Conservation (phyloP, 108 stramenopile species). For the Cylindrotheca fusiformis region DNA sequence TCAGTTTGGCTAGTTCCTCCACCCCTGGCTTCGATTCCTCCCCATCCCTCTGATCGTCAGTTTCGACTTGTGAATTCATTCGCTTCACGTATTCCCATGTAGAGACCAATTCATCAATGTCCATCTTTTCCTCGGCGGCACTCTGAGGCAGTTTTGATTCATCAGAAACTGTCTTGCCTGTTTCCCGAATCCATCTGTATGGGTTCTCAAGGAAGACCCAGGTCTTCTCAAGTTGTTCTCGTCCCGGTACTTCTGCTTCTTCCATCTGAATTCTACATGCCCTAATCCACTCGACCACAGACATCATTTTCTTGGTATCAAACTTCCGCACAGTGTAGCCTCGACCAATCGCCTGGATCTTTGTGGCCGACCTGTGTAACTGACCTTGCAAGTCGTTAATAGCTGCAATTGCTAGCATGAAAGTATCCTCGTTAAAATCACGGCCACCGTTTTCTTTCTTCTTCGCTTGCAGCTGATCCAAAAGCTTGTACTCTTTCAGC, state of each 20-base stretch:
- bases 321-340: constrained; percentile 21
- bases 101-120: neutral
- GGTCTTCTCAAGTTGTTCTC: constrained; percentile 8
- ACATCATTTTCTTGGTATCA: constrained; percentile 7
- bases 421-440: neutral
- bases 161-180: neutral
- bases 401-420: constrained; percentile 3
- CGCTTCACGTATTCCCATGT: neutral
- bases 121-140: neutral
- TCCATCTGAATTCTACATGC: neutral
- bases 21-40: no score
- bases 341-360: constrained; percentile 19
- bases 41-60: no score
- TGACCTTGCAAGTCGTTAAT: neutral
- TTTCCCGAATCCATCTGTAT: neutral
- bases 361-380: constrained; percentile 7
- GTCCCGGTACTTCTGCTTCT: constrained; percentile 7
- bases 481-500: constrained; percentile 10
- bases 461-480: neutral
- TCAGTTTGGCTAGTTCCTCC: neutral
- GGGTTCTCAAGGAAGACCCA: constrained; percentile 1
- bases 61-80: neutral
- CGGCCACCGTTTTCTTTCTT: neutral
- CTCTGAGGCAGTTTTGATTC: neutral
- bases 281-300: constrained; percentile 10